Conservation (phyloP, 768 basidiomycete species). For the Hygrocybe punicea region DNA sequence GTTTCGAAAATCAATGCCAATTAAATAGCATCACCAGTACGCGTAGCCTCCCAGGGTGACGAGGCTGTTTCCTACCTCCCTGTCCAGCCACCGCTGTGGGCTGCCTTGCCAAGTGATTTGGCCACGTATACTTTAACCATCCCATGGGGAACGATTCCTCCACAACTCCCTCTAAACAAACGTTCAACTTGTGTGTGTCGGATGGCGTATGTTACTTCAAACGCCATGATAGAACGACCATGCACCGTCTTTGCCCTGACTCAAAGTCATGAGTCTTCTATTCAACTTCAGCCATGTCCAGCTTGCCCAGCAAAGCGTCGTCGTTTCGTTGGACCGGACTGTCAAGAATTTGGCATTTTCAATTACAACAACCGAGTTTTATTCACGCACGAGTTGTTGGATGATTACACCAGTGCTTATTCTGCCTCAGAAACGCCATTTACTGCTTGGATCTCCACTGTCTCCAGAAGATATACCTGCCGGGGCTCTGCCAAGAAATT, state of each 20-base stretch:
- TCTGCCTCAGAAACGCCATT: slow-evolving; percentile 28
- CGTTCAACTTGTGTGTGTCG: not conserved
- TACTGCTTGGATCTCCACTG: slow-evolving; percentile 16
- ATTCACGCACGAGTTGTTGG: slow-evolving; percentile 24
- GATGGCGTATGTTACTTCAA: not conserved
- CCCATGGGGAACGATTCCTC: not conserved
- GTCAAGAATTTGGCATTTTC: slow-evolving; percentile 18
- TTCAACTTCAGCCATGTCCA: not conserved
- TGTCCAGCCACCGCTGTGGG: not conserved
- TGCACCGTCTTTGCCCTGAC: not conserved
- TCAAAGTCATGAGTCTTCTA: not conserved
- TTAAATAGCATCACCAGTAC: not conserved
- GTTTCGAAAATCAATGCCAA: not conserved
- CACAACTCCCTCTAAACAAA: not conserved
- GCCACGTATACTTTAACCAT: not conserved
- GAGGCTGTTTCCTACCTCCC: not conserved
- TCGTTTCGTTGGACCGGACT: not conserved
- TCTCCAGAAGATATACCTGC: slow-evolving; percentile 13
- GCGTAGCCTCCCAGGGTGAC: not conserved
- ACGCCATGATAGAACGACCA: not conserved
- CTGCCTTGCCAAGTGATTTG: not conserved
- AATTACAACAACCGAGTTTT: slow-evolving; percentile 33
- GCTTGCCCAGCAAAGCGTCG: not conserved
- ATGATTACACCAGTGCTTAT: slow-evolving; percentile 26
- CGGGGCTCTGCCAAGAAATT: slow-evolving; percentile 6